A percentile compares a stretch with the other conserved stretches of the same genome.
Conservation (phyloP, 192 early-diverging fungal species). For the Coemansia sp. region DNA sequence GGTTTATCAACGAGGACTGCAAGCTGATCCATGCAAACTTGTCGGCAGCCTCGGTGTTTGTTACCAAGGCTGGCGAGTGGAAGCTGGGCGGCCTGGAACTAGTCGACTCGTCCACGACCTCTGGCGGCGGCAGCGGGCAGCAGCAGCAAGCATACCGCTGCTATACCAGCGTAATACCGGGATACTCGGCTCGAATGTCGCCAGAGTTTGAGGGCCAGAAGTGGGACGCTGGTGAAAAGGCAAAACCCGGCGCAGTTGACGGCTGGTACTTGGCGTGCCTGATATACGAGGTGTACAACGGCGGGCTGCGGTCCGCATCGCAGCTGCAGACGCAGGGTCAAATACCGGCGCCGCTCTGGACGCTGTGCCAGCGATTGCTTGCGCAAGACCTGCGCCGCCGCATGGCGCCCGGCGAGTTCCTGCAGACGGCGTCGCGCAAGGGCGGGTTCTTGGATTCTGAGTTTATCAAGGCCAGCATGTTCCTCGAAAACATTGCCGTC, state of each 20-base stretch:
- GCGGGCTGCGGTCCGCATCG: conserved; percentile 53
- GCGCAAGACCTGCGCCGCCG: conserved; percentile 64
- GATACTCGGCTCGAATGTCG: conserved; percentile 41
- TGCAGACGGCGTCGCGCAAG: conserved; percentile 64
- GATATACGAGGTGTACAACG: conserved; percentile 84
- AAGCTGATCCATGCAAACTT: conserved; percentile 88
- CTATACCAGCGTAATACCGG: conserved; percentile 30
- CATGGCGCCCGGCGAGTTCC: conserved; percentile 66
- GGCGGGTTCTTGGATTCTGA: conserved; percentile 80
- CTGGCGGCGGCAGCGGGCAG: conserved; percentile 54
- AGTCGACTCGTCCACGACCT: conserved; percentile 56
- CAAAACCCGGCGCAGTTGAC: conserved; percentile 65
- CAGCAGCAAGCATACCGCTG: conserved; percentile 25
- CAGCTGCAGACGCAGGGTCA: conserved; percentile 54
- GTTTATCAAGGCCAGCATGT: conserved; percentile 81
- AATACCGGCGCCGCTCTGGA: conserved; percentile 67
- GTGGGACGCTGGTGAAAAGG: conserved; percentile 20
- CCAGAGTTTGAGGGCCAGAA: conserved; percentile 39
- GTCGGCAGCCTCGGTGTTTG: conserved; percentile 76
- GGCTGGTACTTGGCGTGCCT: conserved; percentile 83
- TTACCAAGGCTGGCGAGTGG: conserved; percentile 94
- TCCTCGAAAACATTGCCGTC: conserved; percentile 91
- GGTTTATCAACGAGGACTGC: conserved; percentile 88
- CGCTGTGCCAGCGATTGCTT: conserved; percentile 66
- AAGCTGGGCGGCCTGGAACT: conserved; percentile 90